Conservation (phyloP, 371 early-diverging fungal genomes). For the Nematocida parisii region DNA sequence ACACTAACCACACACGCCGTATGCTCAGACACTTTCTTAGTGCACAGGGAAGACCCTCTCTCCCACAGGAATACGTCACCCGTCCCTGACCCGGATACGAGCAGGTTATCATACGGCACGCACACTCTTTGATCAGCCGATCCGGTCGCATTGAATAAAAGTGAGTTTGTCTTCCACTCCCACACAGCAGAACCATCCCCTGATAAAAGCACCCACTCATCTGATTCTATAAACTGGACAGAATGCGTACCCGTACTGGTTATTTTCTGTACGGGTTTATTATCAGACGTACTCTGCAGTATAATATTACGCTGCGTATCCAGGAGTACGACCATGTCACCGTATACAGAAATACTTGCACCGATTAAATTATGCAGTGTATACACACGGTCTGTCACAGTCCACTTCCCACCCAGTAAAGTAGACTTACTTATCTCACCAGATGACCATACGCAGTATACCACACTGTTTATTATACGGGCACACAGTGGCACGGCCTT, state of each 20-base stretch:
- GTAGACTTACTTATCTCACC: slow-evolving; percentile 28
- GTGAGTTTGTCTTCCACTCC: slow-evolving; percentile 47
- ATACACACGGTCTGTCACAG: not conserved
- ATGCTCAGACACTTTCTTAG: slow-evolving; percentile 34
- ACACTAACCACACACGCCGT: not conserved
- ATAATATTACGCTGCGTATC: slow-evolving; percentile 32
- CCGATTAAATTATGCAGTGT: slow-evolving; percentile 21
- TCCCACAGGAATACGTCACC: slow-evolving; percentile 54
- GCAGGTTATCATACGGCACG: not conserved
- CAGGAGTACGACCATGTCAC: slow-evolving; percentile 40
- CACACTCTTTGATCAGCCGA: slow-evolving; percentile 1
- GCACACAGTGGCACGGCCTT: slow-evolving; percentile 1
- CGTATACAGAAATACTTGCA: slow-evolving; percentile 41
- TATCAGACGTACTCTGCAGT: slow-evolving; percentile 24
- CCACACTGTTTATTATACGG: not conserved
- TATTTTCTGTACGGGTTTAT: slow-evolving; percentile 23
- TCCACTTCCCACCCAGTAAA: slow-evolving; percentile 4
- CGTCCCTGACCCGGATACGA: slow-evolving; percentile 9
- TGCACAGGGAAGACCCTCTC: slow-evolving; percentile 6
- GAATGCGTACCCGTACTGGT: not conserved
- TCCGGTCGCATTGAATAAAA: slow-evolving; percentile 25
- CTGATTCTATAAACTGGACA: slow-evolving; percentile 29
- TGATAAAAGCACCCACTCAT: slow-evolving; percentile 49
- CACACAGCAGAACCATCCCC: slow-evolving; percentile 41
- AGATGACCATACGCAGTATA: not conserved